Percentiles rank a stretch among this genome's conserved stretches.
Conservation (phyloP, 2,329 filamentous ascomycete genomes). For the Zasmidium cellare region DNA sequence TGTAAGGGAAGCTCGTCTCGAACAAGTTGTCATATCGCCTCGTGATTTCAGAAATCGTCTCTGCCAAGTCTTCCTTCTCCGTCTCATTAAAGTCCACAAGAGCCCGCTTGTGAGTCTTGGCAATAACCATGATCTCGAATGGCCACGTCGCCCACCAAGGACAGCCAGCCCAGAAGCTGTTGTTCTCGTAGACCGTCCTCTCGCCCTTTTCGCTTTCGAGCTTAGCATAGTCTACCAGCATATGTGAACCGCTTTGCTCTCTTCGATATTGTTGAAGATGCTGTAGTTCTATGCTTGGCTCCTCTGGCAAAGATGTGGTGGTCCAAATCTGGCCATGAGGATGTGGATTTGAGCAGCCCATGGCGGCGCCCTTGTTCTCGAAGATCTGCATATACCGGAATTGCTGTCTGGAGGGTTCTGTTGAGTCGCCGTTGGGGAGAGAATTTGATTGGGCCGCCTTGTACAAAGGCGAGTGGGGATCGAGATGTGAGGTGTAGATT, state of each 20-base stretch:
- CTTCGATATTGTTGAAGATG: conserved; percentile 76
- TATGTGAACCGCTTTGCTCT: conserved; percentile 70
- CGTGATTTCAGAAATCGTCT: conserved; percentile 83
- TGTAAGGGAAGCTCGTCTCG: conserved; percentile 95
- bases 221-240: conserved; percentile 83
- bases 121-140: conserved; percentile 88
- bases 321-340: conserved; percentile 98
- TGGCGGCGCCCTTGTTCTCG: conserved; percentile 95
- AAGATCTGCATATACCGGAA: conserved; percentile 99
- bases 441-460: conserved; percentile 44
- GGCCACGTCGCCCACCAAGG: conserved; percentile 99
- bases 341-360: conserved; percentile 98
- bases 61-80: conserved; percentile 74
- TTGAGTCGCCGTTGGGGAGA: conserved; percentile 40
- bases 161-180: conserved; percentile 79
- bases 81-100: conserved; percentile 75
- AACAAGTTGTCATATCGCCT: conserved; percentile 95
- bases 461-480: conserved; percentile 66
- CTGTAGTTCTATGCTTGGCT: conserved; percentile 75
- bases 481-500: conserved; percentile 80
- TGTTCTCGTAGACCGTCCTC: conserved; percentile 85
- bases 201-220: conserved; percentile 80
- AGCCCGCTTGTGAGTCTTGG: conserved; percentile 79
- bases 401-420: conserved; percentile 65
- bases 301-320: conserved; percentile 85